A percentile compares a stretch with the other conserved stretches of the same genome.
phyloP scores from a whole-genome alignment of 345 rosid genomes.

The Hibiscus tridactylites region DNA sequence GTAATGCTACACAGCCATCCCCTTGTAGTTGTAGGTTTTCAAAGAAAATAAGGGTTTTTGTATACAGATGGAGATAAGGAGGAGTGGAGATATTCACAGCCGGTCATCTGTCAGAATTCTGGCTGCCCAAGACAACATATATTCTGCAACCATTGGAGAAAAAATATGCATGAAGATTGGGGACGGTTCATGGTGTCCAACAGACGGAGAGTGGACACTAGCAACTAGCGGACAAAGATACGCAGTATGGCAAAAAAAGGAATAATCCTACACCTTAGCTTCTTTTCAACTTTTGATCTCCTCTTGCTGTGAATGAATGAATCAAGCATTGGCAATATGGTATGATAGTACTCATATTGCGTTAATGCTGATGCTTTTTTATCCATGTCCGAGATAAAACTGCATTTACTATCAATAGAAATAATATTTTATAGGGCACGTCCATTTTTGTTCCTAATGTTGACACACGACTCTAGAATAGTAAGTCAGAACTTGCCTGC shows the following conservation, averaged over 20 bases:
- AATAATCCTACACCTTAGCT: not conserved
- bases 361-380: not conserved
- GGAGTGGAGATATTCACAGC: constrained; percentile 53
- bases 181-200: constrained; percentile 85
- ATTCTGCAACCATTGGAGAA: constrained; percentile 63
- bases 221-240: constrained; percentile 65
- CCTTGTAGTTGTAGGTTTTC: not conserved
- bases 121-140: constrained; percentile 44
- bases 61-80: constrained; percentile 54
- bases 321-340: not conserved
- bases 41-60: not conserved
- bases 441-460: no score
- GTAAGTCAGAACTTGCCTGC: no score
- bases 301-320: not conserved
- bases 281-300: no score
- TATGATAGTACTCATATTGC: not conserved
- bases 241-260: not conserved
- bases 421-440: not conserved
- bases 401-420: not conserved
- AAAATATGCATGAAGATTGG: constrained; percentile 50
- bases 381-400: not conserved
- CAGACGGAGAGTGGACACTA: constrained; percentile 66
- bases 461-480: no score
- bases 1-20: constrained; percentile 18
- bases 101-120: constrained; percentile 50